These are phyloP conservation scores for Penicillium sp. DNA, from an alignment of 2,329 filamentous ascomycete species.

Conservation along the genomic window DNA sequence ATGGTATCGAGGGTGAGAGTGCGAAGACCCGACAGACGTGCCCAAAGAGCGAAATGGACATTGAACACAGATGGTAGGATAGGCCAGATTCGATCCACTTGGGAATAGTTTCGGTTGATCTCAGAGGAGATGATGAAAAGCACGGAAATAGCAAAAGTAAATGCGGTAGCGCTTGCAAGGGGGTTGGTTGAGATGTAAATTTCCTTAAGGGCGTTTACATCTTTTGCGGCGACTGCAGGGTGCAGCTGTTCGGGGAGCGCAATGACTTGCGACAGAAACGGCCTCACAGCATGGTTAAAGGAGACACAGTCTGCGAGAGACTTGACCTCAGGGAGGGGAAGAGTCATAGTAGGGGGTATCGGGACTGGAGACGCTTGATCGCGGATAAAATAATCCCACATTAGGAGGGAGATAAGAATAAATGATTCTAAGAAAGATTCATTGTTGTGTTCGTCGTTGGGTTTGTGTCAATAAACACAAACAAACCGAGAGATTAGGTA, in stretches of 20 bases:
- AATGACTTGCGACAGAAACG: slow-evolving; percentile 73
- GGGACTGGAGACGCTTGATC: slow-evolving; percentile 9
- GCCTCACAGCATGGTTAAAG: slow-evolving; percentile 74
- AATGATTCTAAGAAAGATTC: background rate
- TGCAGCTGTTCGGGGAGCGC: slow-evolving; percentile 70
- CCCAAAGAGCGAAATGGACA: slow-evolving; percentile 82
- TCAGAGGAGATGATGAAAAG: slow-evolving; percentile 79
- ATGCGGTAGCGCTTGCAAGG: slow-evolving; percentile 73
- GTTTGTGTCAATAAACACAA: slow-evolving; percentile 17
- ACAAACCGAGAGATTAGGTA: slow-evolving; percentile 4
- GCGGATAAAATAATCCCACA: slow-evolving; percentile 19
- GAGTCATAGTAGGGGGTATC: slow-evolving; percentile 56
- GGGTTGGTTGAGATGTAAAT: slow-evolving; percentile 89
- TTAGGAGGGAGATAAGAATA: slow-evolving; percentile 5
- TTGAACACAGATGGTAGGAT: slow-evolving; percentile 87
- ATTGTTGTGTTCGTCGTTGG: too few species aligned
- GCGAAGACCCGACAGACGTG: slow-evolving; percentile 72
- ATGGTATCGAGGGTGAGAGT: slow-evolving; percentile 74
- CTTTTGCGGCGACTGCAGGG: slow-evolving; percentile 64
- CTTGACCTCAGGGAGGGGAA: slow-evolving; percentile 68
- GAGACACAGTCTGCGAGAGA: slow-evolving; percentile 76
- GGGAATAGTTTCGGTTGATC: slow-evolving; percentile 92
- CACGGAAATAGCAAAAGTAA: slow-evolving; percentile 71
- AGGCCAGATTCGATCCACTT: slow-evolving; percentile 92
- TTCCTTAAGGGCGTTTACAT: slow-evolving; percentile 65